Evolutionary conservation across 75 land plant species (phyloP), one percentile per base, ranked within the genome.

Genomic region (Cryptomeria japonica): DNA sequence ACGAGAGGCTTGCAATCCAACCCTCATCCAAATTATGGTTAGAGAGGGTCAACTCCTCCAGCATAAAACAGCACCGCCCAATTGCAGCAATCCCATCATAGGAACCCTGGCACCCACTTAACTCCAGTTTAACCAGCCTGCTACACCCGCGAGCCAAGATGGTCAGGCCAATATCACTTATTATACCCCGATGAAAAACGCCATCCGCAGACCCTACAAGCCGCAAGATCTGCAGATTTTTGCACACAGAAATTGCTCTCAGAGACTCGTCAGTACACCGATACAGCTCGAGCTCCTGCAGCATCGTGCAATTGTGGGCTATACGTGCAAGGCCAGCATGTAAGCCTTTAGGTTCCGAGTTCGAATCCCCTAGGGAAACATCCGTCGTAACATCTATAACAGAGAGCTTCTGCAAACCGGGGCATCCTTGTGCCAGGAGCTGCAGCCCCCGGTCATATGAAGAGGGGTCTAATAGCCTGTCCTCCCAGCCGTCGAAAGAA

Each of bases 111-210:
- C 99, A 98, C 12, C 99, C 93, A 44, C 88, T 75, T 3, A 98
- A 83, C 89, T 98, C 97, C 80, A 98, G 89, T 92, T 96, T 95
- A 68, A 98, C 93, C 47, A 98, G 90, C 51, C 97, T 84, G 46
- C 56, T 90, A 90, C 97, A 97, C 10, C 94, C 94, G n/a, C 93
- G 96, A 9, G 97, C 99, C 55, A 98, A 90, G 36, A 95, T 93
- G 0, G 99, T 98, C 38, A 98, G 88, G n/a, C 99, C 99, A 80
- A 98, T 94, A 88, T 98, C 99, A 13, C 95, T 91, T 37, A 97
- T 88, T 22, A 90, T 83, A 19, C 93, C 87, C 37, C 83, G 85
- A 19, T 46, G 89, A 80, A 91, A 93, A 75, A 92, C 87, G 44
- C 93, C 96, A 38, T 89, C 88, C 0, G 94, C 87, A 55, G 46